Percentiles rank a stretch among this genome's conserved stretches.
Evolutionary conservation across 2,329 filamentous ascomycete species (phyloP).

Genomic region (Emergomyces pasteurianus): DNA sequence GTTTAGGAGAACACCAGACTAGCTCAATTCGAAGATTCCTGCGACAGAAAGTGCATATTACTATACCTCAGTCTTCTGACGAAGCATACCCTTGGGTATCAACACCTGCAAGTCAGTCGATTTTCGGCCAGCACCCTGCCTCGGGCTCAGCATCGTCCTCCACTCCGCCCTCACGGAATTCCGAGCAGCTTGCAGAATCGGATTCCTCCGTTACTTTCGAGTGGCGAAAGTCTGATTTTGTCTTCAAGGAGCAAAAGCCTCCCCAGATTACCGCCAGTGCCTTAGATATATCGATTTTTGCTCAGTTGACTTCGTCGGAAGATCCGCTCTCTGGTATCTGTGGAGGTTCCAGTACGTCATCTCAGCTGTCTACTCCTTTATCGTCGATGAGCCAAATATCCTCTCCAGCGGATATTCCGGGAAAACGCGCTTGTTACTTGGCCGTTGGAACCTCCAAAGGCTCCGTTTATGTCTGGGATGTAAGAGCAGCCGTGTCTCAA

Average conservation of each 20-base stretch:
- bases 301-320: slow-evolving; percentile 60
- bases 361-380: slow-evolving; percentile 42
- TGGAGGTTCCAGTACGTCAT: slow-evolving; percentile 42
- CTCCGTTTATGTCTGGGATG: slow-evolving; percentile 71
- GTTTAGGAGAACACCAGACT: slow-evolving; percentile 47
- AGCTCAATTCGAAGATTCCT: slow-evolving; percentile 46
- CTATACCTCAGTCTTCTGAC: slow-evolving; percentile 9
- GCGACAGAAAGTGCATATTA: slow-evolving; percentile 36
- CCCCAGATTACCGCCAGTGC: slow-evolving; percentile 57
- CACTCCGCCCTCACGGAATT: slow-evolving; percentile 8
- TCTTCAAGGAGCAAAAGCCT: slow-evolving; percentile 47
- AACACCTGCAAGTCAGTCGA: slow-evolving; percentile 24
- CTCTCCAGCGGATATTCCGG: slow-evolving; percentile 56
- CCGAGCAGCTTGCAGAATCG: slow-evolving; percentile 19
- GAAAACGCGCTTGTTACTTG: slow-evolving; percentile 68
- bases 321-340: slow-evolving; percentile 59
- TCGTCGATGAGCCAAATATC: slow-evolving; percentile 35
- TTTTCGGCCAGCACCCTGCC: slow-evolving; percentile 38
- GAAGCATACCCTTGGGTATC: slow-evolving; percentile 12
- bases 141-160: slow-evolving; percentile 4
- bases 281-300: slow-evolving; percentile 63
- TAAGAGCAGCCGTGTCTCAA: slow-evolving; percentile 51
- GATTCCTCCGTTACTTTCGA: slow-evolving; percentile 40
- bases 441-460: slow-evolving; percentile 71
- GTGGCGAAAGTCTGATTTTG: slow-evolving; percentile 54